phyloP scores from a whole-genome alignment of 2,329 filamentous ascomycete genomes.

The Aspergillus pseudoglaucus region DNA sequence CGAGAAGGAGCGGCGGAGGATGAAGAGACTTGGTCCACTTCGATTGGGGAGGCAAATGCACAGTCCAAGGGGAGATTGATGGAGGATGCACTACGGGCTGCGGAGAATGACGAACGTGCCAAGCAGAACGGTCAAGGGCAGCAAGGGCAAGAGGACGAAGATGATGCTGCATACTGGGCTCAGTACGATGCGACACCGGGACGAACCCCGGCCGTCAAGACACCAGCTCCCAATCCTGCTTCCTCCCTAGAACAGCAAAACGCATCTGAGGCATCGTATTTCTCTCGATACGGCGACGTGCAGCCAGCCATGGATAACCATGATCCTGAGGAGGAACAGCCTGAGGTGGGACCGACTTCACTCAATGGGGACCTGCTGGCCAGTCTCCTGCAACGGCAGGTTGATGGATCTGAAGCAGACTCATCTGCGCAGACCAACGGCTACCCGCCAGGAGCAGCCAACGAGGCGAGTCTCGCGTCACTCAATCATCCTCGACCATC shows the following conservation, averaged over 20 bases:
- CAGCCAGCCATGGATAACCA: constrained; percentile 59
- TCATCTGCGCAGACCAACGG: constrained; percentile 16
- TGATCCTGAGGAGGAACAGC: constrained; percentile 52
- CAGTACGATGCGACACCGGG: constrained; percentile 54
- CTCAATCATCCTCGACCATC: constrained; percentile 40
- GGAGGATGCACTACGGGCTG: constrained; percentile 29
- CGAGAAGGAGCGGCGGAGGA: constrained; percentile 45
- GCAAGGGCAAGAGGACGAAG: constrained; percentile 42
- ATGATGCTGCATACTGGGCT: constrained; percentile 61
- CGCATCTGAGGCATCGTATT: constrained; percentile 53
- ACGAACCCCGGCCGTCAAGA: constrained; percentile 42
- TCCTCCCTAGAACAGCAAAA: constrained; percentile 23
- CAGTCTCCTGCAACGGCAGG: constrained; percentile 33
- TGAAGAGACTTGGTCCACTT: constrained; percentile 47
- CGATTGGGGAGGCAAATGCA: constrained; percentile 50
- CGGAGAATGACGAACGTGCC: constrained; percentile 15
- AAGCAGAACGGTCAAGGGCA: constrained; percentile 3
- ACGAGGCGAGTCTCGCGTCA: constrained; percentile 18
- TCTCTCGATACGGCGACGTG: constrained; percentile 55
- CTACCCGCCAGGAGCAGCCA: constrained; percentile 12
- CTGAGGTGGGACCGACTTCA: constrained; percentile 45
- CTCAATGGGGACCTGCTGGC: constrained; percentile 48
- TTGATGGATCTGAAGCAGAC: constrained; percentile 20
- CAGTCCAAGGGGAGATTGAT: constrained; percentile 31
- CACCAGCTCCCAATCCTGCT: constrained; percentile 22